Percentiles rank a stretch among this genome's conserved stretches.
phyloP scores from a whole-genome alignment of 805 yeast species.

The Yarrowia sp. region DNA sequence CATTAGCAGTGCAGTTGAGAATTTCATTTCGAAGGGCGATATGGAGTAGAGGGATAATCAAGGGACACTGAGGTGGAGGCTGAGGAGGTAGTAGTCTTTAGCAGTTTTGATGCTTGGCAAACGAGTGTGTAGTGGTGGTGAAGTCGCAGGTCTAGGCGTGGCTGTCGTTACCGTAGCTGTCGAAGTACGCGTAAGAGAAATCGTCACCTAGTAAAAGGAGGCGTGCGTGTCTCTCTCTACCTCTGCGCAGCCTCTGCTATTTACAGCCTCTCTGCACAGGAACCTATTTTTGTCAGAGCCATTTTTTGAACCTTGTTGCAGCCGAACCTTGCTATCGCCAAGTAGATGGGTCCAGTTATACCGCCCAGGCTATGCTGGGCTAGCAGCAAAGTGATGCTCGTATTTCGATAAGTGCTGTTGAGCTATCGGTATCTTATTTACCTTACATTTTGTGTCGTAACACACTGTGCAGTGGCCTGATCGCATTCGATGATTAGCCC shows the following conservation, averaged over 20 bases:
- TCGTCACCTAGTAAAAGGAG: slow-evolving; percentile 6
- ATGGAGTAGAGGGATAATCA: neutral
- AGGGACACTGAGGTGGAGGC: neutral
- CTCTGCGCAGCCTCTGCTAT: slow-evolving; percentile 20
- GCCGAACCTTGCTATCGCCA: neutral
- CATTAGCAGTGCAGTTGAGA: neutral
- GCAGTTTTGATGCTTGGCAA: neutral
- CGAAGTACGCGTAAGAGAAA: neutral
- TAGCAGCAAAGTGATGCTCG: too few species aligned
- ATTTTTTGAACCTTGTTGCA: neutral
- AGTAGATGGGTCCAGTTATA: too few species aligned
- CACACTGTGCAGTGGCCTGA: neutral
- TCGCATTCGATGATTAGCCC: neutral
- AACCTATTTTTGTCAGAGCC: slow-evolving; percentile 5
- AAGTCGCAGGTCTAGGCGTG: neutral
- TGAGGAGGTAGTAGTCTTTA: neutral
- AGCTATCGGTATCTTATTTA: too few species aligned
- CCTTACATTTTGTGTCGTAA: neutral
- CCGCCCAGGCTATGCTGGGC: too few species aligned
- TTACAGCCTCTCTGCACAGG: slow-evolving; percentile 12
- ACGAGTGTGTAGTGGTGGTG: neutral
- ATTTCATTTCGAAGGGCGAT: neutral
- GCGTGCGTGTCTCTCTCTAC: slow-evolving; percentile 7
- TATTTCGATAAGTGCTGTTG: too few species aligned
- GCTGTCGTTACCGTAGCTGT: neutral